A percentile compares a stretch with the other conserved stretches of the same genome.
These are phyloP conservation scores for Eutypa lata DNA, from an alignment of 2,329 filamentous ascomycete species.

Conservation along the genomic window DNA sequence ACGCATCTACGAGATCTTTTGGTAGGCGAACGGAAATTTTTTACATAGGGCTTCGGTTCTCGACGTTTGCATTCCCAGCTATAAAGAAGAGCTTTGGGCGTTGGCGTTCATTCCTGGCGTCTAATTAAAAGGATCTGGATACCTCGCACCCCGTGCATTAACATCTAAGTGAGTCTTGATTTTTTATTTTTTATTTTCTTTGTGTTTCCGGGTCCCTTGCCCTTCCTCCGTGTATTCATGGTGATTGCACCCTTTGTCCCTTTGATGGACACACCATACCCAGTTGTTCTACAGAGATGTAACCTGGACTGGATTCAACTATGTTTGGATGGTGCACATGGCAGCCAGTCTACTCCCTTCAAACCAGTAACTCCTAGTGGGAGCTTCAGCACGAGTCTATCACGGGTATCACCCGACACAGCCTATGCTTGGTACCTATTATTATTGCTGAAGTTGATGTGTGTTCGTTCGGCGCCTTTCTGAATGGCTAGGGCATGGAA, in stretches of 20 bases:
- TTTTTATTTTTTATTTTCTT: not conserved
- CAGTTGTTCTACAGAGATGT: too few relatives aligned
- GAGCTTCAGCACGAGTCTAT: too few relatives aligned
- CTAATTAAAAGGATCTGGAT: constrained; percentile 29
- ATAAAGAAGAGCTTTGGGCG: constrained; percentile 24
- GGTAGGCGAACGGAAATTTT: constrained; percentile 15
- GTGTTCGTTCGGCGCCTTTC: too few relatives aligned
- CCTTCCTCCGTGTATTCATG: not conserved
- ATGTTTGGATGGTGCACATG: too few relatives aligned
- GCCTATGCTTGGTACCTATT: too few relatives aligned
- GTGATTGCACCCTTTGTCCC: not conserved
- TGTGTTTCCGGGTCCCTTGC: not conserved
- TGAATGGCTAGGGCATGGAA: too few relatives aligned
- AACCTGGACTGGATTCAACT: too few relatives aligned
- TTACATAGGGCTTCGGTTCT: constrained; percentile 24
- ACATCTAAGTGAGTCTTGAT: constrained; percentile 15
- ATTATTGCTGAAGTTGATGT: too few relatives aligned
- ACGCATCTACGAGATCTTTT: constrained; percentile 14
- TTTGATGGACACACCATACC: too few relatives aligned
- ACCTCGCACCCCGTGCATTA: constrained; percentile 22
- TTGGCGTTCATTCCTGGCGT: constrained; percentile 32
- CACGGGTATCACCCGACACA: too few relatives aligned
- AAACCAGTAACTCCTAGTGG: too few relatives aligned
- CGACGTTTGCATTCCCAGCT: constrained; percentile 27
- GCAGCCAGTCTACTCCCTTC: too few relatives aligned